These are phyloP conservation scores for Phaeolepiota aurea DNA, from an alignment of 768 basidiomycete species.

Conservation along the genomic window DNA sequence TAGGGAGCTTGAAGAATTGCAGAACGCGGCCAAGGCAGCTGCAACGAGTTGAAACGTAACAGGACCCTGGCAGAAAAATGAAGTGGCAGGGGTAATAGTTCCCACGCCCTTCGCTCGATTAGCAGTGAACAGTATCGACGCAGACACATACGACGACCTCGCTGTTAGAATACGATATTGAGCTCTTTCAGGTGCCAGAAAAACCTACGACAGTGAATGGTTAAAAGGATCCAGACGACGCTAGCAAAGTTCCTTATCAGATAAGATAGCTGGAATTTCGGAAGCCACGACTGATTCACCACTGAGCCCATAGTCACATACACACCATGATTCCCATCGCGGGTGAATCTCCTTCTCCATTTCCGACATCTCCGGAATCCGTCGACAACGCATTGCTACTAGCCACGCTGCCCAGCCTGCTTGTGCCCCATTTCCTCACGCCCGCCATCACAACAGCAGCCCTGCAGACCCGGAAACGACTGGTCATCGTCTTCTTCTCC, in stretches of 20 bases:
- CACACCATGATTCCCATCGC: conserved; percentile 2
- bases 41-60: neutral
- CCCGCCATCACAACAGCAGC: conserved; percentile 45
- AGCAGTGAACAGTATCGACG: no score
- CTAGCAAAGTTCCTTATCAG: neutral
- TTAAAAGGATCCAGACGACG: neutral
- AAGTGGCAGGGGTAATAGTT: no score
- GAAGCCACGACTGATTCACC: neutral
- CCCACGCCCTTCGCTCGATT: no score
- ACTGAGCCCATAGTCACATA: neutral
- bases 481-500: conserved; percentile 61
- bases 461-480: conserved; percentile 33
- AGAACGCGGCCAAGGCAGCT: neutral
- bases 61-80: neutral
- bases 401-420: conserved; percentile 42
- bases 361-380: conserved; percentile 9
- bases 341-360: conserved; percentile 8
- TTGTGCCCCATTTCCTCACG: conserved; percentile 46
- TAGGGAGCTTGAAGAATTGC: no score
- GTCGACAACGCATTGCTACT: conserved; percentile 36
- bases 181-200: neutral
- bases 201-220: neutral
- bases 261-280: neutral
- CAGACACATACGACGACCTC: no score
- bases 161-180: no score